Evolutionary conservation across 306 rosid species (phyloP), one percentile per base, ranked within the genome.

Genomic region (Fragaria ananassa): DNA sequence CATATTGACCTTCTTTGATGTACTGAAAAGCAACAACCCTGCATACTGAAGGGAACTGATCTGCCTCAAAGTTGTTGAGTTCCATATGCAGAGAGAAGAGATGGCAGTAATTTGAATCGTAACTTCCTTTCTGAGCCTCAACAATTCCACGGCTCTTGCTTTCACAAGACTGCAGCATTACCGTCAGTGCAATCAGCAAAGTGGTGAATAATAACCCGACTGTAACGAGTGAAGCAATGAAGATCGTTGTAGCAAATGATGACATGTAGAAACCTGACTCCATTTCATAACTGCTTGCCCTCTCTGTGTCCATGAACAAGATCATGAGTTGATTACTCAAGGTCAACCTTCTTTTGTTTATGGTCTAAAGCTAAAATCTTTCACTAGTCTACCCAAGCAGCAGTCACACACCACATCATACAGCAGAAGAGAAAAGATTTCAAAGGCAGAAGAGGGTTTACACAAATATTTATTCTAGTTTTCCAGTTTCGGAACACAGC

Each of bases 111-210:
- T 88, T 79, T 83, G 84, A 82, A 79, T 80, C 87, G 50, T 80
- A 74, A 70, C 76, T 72, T 17, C 31, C 39, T 60, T 78, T 81
- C 76, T 8, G 80, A 80, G 74, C 76, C 85, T 91, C 89, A 51
- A 87, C 9, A 68, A 77, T 70, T 70, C 98, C 97, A 1, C 68
- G 62, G 46, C 74, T 82, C 84, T 81, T 80, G 81, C 76, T 91
- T 88, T 91, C 81, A 82, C 98, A 93, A 71, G 94, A 86, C 74
- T 89, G 91, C 89, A 93, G 84, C 97, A 91, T 89, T 76, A 91
- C 83, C 8, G 83, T 65, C 81, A 93, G 81, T 25, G 94, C 84
- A 81, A 89, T 46, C 82, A 91, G 66, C 82, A 91, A 64, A 77
- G 96, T 86, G 62, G 87, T 66, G 9, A 93, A 62, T 64, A 93